Evolutionary conservation across 225 moss, liverwort and hornwort genomes (phyloP), one percentile per base, ranked within the genome.

Genomic region (Bryum argenteum): DNA sequence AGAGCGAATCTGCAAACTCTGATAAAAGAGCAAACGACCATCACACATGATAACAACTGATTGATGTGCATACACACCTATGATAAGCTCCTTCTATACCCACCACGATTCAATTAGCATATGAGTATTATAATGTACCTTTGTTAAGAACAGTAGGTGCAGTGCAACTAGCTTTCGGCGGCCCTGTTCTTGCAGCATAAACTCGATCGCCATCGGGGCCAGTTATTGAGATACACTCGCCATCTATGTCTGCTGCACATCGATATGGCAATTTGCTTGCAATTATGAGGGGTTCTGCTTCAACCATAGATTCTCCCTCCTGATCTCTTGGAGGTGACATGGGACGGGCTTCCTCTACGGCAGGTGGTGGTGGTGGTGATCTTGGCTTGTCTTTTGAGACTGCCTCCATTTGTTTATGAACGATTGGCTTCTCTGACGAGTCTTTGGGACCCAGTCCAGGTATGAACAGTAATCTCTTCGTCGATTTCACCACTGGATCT

Each of bases 201-300:
- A 89, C 89, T 75, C 89, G 78, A 71, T 83, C 79, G 26, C 89
- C 89, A 82, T 81, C 58, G 28, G 75, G 47, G 37, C 89, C 86
- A 11, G 89, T 89, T 24, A 89, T 64, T 69, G 86, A 56, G 28
- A 89, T 75, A 59, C 64, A 86, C 38, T 83, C 83, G 51, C 89
- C 89, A 75, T 77, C 81, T 61, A 89, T 84, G 44, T 89, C 86
- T 44, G 79, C 85, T 23, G 84, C 86, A 71, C 86, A 62, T 42
- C 81, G 79, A 72, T 67, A 77, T 42, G 84, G 84, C 63, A 82
- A 72, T 75, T 82, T 79, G 63, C 72, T 70, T 33, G 72, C 15
- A 75, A 70, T 68, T 45, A 77, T 28, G 11, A 44, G 62, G 57
- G 72, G 74, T 59, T 82, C 81, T 4, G 47, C 62, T 64, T 79